These are phyloP conservation scores for Neonectria coccinea DNA, from an alignment of 2,329 filamentous ascomycete genomes.

Conservation along the genomic window DNA sequence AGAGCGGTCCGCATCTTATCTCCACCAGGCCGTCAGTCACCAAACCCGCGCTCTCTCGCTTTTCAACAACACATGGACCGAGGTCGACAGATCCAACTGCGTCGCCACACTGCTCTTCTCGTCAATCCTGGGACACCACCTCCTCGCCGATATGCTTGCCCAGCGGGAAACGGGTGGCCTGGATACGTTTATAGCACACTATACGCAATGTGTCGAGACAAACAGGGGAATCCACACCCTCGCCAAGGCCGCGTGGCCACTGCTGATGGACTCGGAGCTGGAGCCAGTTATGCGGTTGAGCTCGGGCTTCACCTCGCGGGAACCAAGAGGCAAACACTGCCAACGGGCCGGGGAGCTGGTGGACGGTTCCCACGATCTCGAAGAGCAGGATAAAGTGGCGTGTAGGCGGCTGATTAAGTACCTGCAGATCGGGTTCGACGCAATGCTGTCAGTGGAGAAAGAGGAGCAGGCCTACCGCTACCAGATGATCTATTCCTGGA, in stretches of 20 bases:
- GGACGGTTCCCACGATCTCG: background rate
- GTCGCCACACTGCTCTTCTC: conserved; percentile 34
- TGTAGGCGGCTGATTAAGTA: conserved; percentile 8
- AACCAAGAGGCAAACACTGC: conserved; percentile 15
- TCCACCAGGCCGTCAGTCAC: conserved; percentile 8
- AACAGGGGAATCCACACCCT: conserved; percentile 30
- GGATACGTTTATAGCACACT: conserved; percentile 2
- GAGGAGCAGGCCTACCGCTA: background rate
- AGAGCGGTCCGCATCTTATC: background rate
- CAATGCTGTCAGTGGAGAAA: background rate
- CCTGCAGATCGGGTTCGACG: conserved; percentile 32
- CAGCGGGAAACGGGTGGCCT: conserved; percentile 8
- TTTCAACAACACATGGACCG: conserved; percentile 26
- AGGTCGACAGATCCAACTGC: conserved; percentile 24
- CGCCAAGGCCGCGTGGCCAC: background rate
- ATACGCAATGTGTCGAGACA: conserved; percentile 27
- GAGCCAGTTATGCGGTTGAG: conserved; percentile 25
- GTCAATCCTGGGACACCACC: conserved; percentile 18
- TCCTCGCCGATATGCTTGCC: conserved; percentile 26
- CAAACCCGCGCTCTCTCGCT: conserved; percentile 30
- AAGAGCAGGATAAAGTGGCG: background rate
- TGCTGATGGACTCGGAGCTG: conserved; percentile 17
- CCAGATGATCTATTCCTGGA: conserved; percentile 36
- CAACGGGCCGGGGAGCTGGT: background rate
- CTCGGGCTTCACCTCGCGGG: background rate